Evolutionary conservation across 306 rosid genomes (phyloP), one percentile per base, ranked within the genome.

Genomic region (Gastrolobium bilobum): DNA sequence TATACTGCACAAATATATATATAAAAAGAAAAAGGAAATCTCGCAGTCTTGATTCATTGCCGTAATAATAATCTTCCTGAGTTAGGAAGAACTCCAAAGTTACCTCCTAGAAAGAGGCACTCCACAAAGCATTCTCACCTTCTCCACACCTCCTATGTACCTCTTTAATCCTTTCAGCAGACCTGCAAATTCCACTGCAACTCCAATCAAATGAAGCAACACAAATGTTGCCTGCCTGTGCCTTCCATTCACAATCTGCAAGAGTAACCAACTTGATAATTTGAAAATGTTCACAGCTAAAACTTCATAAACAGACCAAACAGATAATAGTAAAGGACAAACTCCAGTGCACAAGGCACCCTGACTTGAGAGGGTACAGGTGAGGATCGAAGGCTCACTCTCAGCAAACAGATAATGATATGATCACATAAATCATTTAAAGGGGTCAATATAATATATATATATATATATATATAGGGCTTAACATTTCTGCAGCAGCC

Each of bases 181-280:
- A 96, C 81, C 91, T 84, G 83, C 99, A 96, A 68, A 96, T 96
- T 54, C 99, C 99, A 29, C 98, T 96, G 87, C 99, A 96, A 82
- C 71, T 96, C 99, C 99, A 96, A 76, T 96, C 99, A 37, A 90
- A 96, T 8, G 98, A 93, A 43, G 99, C 99, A 47, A 96, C 98
- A 57, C 99, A 96, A n/a, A 90, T 54, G 84, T 96, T 96, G 76
- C 99, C 99, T 42, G 99, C 99, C 71, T 93, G 99, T 6, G 99
- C 99, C 90, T 96, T 96, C 99, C 99, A 96, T 84, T 96, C 99
- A 67, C 99, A 96, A 83, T 96, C 99, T 96, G 94, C 89, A 92
- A 67, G 48, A 48, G 48, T 47, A 71, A 77, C 52, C 73, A 69
- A 4, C 42, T 48, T 51, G 44, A 51, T 37, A 73, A 68, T 50